Evolutionary conservation across 1,284 basidiomycete genomes (phyloP), one percentile per base, ranked within the genome.

Genomic region (Cystobasidium slooffiae): DNA sequence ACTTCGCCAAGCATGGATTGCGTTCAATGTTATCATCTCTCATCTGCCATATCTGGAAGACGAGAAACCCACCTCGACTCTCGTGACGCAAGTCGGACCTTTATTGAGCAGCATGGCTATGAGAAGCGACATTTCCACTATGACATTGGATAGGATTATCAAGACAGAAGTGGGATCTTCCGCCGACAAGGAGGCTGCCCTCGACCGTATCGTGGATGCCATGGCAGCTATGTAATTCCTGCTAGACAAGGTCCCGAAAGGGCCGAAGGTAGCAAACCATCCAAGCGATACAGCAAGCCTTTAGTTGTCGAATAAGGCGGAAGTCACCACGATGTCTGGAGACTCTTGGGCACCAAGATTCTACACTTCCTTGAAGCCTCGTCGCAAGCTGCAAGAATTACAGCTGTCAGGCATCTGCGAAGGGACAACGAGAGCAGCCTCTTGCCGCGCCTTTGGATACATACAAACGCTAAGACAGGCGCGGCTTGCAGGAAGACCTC

Each of bases 1-100:
- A 9, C 53, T 73, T 8, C 62, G 70, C n/a, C 70, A 73, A 44
- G 52, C 41, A 20, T 73, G 70, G 70, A 31, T 73, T 14, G 63
- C 51, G 8, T 66, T 73, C 52, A 73, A 73, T 41, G 44, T 73
- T 52, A 41, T 66, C 41, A 37, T 73, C 18, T 56, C 62, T 14
- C 70, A 73, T 20, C 43, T 73, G 6, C 70, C 70, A 20, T 66
- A 66, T 43, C n/a, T 66, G 10, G 31, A 47, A 8, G 64, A 66
- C 18, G 49, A 66, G 49, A 46, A 66, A 41, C 24, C 47, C 9
- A 55, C 24, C 14, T 53, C 64, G 39, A 22, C 24, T 41, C 6
- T 53, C n/a, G 47, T 41, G 6, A n/a, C 64, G 6, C 6, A 51
- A 53, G 14, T 68, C 6, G 66, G 31, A 8, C 66, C 66, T 12